Evolutionary conservation across 2,329 filamentous ascomycete species (phyloP).

Genomic region (Trichoderma oligosporum): DNA sequence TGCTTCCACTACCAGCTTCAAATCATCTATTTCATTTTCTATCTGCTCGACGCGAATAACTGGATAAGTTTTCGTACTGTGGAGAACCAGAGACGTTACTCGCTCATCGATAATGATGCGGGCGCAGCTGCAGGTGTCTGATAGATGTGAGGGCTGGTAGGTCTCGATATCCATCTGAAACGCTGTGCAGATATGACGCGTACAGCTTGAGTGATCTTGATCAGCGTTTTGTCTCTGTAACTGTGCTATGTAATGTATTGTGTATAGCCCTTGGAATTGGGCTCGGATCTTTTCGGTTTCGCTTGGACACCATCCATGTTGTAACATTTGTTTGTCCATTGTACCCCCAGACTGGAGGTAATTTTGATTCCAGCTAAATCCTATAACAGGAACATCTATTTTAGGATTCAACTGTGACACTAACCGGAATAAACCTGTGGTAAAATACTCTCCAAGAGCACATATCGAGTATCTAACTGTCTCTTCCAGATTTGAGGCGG

Average conservation of each 20-base stretch:
- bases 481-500: slow-evolving; percentile 26
- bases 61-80: slow-evolving; percentile 21
- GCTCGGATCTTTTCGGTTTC: slow-evolving; percentile 30
- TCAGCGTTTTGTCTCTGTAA: slow-evolving; percentile 19
- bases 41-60: slow-evolving; percentile 21
- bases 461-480: slow-evolving; percentile 29
- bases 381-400: slow-evolving; percentile 19
- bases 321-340: slow-evolving; percentile 28
- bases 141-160: slow-evolving; percentile 28
- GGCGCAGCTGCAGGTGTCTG: slow-evolving; percentile 25
- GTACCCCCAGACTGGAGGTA: slow-evolving; percentile 21
- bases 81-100: slow-evolving; percentile 22
- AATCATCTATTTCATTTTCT: slow-evolving; percentile 2
- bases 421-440: slow-evolving; percentile 16
- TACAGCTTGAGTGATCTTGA: slow-evolving; percentile 29
- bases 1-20: slow-evolving; percentile 25
- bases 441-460: slow-evolving; percentile 29
- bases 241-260: slow-evolving; percentile 27
- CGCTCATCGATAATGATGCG: slow-evolving; percentile 23
- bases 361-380: slow-evolving; percentile 23
- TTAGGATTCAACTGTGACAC: slow-evolving; percentile 6
- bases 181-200: slow-evolving; percentile 25
- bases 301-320: slow-evolving; percentile 33
- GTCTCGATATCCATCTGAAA: slow-evolving; percentile 31
- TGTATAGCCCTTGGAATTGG: slow-evolving; percentile 24